These are phyloP conservation scores for Plantago ovata DNA, from an alignment of 257 asterid genomes.

Conservation along the genomic window DNA sequence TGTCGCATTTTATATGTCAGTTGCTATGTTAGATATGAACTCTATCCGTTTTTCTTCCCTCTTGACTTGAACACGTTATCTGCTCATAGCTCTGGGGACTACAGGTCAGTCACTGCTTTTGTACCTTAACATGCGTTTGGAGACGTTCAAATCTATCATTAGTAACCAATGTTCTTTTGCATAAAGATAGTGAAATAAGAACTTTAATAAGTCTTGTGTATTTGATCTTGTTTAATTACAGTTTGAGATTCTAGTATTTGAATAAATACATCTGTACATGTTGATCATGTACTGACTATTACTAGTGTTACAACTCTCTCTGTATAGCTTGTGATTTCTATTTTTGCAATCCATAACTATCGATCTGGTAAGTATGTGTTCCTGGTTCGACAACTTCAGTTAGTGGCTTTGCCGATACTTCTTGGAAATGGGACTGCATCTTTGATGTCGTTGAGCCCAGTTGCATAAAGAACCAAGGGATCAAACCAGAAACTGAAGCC, in stretches of 20 bases:
- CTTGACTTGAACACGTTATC: slow-evolving; percentile 28
- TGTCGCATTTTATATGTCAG: slow-evolving; percentile 57
- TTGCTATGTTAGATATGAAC: slow-evolving; percentile 72
- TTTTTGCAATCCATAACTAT: background rate
- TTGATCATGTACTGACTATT: no score
- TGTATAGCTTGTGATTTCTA: background rate
- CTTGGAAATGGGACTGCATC: slow-evolving; percentile 86
- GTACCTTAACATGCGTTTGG: slow-evolving; percentile 22
- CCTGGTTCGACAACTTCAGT: no score
- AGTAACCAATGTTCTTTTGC: background rate
- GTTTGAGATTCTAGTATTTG: background rate
- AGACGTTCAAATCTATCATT: no score
- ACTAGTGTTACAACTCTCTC: background rate
- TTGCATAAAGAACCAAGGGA: slow-evolving; percentile 63
- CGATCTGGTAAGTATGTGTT: background rate
- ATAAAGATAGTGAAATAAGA: no score
- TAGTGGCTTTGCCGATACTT: slow-evolving; percentile 55
- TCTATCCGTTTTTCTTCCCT: slow-evolving; percentile 72
- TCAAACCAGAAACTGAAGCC: slow-evolving; percentile 70
- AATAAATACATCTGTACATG: background rate
- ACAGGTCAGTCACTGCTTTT: slow-evolving; percentile 10
- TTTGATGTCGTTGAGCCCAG: slow-evolving; percentile 80
- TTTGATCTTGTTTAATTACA: no score
- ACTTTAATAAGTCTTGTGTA: background rate
- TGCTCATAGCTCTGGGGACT: background rate